These are phyloP conservation scores for Tephrocybe sp. DNA, from an alignment of 768 basidiomycete genomes.

Conservation along the genomic window DNA sequence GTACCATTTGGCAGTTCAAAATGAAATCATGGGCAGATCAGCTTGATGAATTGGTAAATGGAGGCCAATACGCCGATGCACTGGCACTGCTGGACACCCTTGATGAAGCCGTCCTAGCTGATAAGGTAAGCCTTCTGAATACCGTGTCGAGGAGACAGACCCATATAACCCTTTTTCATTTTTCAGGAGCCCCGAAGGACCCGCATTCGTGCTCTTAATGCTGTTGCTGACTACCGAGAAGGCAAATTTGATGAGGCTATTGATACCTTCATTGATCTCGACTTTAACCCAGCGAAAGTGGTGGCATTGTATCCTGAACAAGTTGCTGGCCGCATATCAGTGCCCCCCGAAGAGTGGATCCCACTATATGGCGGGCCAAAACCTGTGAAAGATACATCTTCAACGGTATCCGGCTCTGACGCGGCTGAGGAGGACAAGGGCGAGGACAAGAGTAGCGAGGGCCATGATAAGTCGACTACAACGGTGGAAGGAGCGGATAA, in stretches of 20 bases:
- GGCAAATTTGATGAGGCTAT: conserved; percentile 76
- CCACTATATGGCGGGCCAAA: conserved; percentile 77
- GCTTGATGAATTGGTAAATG: conserved; percentile 76
- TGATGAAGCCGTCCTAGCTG: conserved; percentile 54
- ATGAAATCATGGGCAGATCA: conserved; percentile 79
- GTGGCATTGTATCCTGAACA: conserved; percentile 83
- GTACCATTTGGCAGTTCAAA: conserved; percentile 69
- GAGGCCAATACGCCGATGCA: conserved; percentile 72
- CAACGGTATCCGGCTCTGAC: conserved; percentile 21
- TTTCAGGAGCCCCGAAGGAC: conserved; percentile 52
- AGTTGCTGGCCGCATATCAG: conserved; percentile 75
- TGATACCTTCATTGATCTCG: conserved; percentile 81
- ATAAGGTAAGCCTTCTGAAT: conserved; percentile 47
- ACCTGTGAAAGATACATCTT: conserved; percentile 26
- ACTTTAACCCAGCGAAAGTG: conserved; percentile 92
- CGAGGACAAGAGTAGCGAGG: conserved; percentile 18
- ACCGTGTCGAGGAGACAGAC: not conserved
- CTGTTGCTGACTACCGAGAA: conserved; percentile 71
- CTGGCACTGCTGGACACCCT: conserved; percentile 73
- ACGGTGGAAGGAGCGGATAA: conserved; percentile 33
- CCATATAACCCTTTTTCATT: not conserved
- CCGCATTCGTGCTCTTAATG: conserved; percentile 69
- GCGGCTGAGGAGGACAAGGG: conserved; percentile 22
- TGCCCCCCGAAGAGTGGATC: conserved; percentile 73
- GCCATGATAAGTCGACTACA: conserved; percentile 18